phyloP scores from a whole-genome alignment of 1,139 yeast species.

The Yamadazyma sp. region DNA sequence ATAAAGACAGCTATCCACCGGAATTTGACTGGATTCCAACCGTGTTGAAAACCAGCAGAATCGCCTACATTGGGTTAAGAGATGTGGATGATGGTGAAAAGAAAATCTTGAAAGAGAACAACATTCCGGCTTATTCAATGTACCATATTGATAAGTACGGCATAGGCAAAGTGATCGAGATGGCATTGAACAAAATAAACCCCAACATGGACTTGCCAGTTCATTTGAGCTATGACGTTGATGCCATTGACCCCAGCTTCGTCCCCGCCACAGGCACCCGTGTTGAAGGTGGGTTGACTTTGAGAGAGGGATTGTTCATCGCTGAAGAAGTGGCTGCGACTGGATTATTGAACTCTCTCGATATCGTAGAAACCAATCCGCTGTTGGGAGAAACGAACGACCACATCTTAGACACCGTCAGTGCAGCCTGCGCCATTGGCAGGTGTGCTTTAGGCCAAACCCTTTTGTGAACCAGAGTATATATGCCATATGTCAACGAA shows the following conservation, averaged over 20 bases:
- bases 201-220: constrained; percentile 76
- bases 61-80: constrained; percentile 92
- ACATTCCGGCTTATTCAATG: constrained; percentile 90
- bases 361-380: constrained; percentile 94
- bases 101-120: constrained; percentile 64
- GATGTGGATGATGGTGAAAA: constrained; percentile 91
- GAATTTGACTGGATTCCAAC: constrained; percentile 80
- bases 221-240: constrained; percentile 93
- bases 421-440: constrained; percentile 88
- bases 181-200: constrained; percentile 81
- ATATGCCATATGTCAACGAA: no score
- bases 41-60: constrained; percentile 61
- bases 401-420: constrained; percentile 80
- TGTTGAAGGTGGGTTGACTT: constrained; percentile 91
- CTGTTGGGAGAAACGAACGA: constrained; percentile 75
- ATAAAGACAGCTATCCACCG: constrained; percentile 62
- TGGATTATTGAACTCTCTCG: constrained; percentile 82
- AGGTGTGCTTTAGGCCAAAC: constrained; percentile 96
- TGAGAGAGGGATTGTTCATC: constrained; percentile 90
- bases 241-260: constrained; percentile 90
- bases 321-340: constrained; percentile 92
- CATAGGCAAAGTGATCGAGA: constrained; percentile 84
- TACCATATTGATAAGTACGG: constrained; percentile 95
- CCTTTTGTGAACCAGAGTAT: constrained; percentile 44
- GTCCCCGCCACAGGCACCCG: constrained; percentile 99